Evolutionary conservation across 2,329 filamentous ascomycete genomes (phyloP).

Genomic region (Laburnicola sp.): DNA sequence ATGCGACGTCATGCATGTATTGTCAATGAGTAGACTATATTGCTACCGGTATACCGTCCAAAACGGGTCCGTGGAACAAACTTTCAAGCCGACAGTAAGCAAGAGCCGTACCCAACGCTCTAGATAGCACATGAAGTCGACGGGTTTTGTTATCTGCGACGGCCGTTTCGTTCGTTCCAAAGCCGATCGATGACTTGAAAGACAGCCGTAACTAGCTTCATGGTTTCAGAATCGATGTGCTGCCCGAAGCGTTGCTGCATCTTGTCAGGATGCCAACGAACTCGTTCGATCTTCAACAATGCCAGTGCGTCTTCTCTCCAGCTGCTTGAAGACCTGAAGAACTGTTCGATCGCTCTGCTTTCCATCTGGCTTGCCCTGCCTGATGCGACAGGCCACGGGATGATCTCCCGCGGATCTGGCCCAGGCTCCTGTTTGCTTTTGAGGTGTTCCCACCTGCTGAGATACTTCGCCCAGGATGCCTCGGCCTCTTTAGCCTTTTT

Average conservation of each 20-base stretch:
- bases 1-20: too few relatives aligned
- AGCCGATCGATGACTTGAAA: constrained; percentile 88
- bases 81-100: too few relatives aligned
- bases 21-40: too few relatives aligned
- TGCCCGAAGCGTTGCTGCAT: constrained; percentile 84
- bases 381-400: constrained; percentile 75
- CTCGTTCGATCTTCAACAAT: constrained; percentile 77
- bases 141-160: constrained; percentile 8
- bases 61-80: too few relatives aligned
- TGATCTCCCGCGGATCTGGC: constrained; percentile 41
- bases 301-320: constrained; percentile 48
- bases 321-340: constrained; percentile 63
- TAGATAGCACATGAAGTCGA: too few relatives aligned
- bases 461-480: constrained; percentile 68
- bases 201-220: constrained; percentile 81
- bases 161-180: constrained; percentile 63
- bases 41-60: too few relatives aligned
- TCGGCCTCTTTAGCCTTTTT: constrained; percentile 58
- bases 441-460: constrained; percentile 64
- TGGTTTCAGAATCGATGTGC: constrained; percentile 68
- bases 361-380: constrained; percentile 61
- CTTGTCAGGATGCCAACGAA: constrained; percentile 98
- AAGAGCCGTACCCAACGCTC: too few relatives aligned
- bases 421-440: constrained; percentile 23
- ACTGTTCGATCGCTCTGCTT: constrained; percentile 65